Conservation (phyloP, 108 stramenopile genomes). For the Fragilaria radians region DNA sequence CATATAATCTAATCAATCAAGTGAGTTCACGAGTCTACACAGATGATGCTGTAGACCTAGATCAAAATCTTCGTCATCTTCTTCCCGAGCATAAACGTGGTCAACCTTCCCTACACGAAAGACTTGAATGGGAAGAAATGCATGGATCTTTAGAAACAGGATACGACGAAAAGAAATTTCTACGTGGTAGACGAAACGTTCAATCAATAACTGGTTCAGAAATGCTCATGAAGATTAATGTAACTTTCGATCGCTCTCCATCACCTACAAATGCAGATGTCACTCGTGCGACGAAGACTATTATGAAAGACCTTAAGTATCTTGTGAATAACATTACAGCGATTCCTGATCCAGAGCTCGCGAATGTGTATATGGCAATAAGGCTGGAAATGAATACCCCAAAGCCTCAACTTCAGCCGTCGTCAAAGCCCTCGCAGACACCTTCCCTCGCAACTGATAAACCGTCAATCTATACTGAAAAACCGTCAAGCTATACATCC, state of each 20-base stretch:
- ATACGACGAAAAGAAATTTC: neutral
- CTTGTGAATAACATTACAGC: conserved; percentile 31
- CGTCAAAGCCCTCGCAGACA: too few species aligned
- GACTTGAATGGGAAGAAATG: neutral
- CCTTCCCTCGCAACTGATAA: too few species aligned
- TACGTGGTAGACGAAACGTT: neutral
- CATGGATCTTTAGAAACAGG: neutral
- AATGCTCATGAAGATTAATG: conserved; percentile 25
- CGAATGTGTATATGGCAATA: neutral
- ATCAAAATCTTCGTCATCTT: neutral
- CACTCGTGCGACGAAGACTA: neutral
- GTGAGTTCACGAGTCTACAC: neutral
- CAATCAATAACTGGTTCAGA: conserved; percentile 20
- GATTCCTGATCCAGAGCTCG: neutral
- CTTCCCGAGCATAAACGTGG: neutral
- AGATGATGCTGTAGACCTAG: neutral
- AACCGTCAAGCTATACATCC: too few species aligned
- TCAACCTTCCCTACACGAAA: neutral
- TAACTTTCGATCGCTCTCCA: conserved; percentile 35
- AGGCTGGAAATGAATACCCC: neutral
- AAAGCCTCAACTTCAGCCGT: too few species aligned
- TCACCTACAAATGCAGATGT: conserved; percentile 25
- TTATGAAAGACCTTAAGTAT: conserved; percentile 17
- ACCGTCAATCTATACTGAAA: too few species aligned
- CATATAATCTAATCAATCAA: neutral